Evolutionary conservation across 371 early-diverging fungal genomes (phyloP), one percentile per base, ranked within the genome.

Genomic region (Cladochytrium tenue): DNA sequence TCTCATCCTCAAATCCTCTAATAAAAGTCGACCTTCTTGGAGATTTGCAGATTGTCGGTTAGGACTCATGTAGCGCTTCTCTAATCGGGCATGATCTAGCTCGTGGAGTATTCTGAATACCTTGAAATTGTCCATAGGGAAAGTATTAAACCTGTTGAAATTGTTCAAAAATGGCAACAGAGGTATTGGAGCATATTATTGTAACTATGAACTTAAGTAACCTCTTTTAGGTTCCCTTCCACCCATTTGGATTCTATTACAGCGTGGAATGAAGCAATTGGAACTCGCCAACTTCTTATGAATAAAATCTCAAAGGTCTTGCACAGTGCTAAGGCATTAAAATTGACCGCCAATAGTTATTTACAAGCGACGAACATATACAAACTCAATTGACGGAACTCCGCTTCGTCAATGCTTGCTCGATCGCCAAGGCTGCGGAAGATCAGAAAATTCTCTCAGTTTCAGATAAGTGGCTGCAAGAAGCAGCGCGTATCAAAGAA

Each of bases 241-340:
- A 27, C 52, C 5, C 25, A 62, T 43, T 20, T 70, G 55, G 85
- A 86, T 59, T 56, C 74, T 2, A 84, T 85, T 66, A 76, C 76
- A 34, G 60, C 76, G 0, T 87, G 88, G 88, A 77, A 85, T 61
- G 85, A 83, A 35, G 64, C n/a, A n/a, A n/a, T n/a, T n/a, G n/a
- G n/a, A n/a, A n/a, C n/a, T n/a, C n/a, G n/a, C n/a, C n/a, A n/a
- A n/a, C n/a, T n/a, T n/a, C n/a, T n/a, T n/a, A n/a, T n/a, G n/a
- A n/a, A n/a, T n/a, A n/a, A n/a, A n/a, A n/a, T n/a, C n/a, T n/a
- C n/a, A n/a, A n/a, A n/a, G n/a, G n/a, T n/a, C n/a, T n/a, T n/a
- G n/a, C n/a, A n/a, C n/a, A n/a, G n/a, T n/a, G n/a, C n/a, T n/a
- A n/a, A n/a, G n/a, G 33, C 33, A 34, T 53, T 53, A 7, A 23